These are phyloP conservation scores for Atkinsonella hypoxylon DNA, from an alignment of 2,329 filamentous ascomycete genomes.

Conservation along the genomic window DNA sequence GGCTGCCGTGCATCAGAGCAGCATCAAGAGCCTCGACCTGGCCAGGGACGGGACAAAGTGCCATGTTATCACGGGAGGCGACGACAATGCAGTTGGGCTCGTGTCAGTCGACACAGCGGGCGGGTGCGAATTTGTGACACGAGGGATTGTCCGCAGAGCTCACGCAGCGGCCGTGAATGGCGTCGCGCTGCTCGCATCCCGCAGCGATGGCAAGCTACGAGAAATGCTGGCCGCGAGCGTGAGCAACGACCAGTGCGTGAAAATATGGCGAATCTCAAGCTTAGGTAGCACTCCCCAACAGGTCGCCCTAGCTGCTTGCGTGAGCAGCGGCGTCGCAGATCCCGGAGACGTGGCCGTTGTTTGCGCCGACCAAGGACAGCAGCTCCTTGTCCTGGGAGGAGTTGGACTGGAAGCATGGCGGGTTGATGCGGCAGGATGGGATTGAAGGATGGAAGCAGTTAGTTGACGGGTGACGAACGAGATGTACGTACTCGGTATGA, in stretches of 20 bases:
- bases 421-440: neutral
- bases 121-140: conserved; percentile 12
- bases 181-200: conserved; percentile 23
- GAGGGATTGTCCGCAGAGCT: conserved; percentile 31
- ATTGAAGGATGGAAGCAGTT: neutral
- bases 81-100: conserved; percentile 70
- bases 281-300: conserved; percentile 10
- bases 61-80: conserved; percentile 65
- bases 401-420: conserved; percentile 36
- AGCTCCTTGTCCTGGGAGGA: conserved; percentile 28
- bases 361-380: conserved; percentile 2
- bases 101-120: conserved; percentile 20
- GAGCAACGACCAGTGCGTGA: conserved; percentile 51
- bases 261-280: conserved; percentile 35
- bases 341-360: conserved; percentile 38
- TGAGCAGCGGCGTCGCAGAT: conserved; percentile 49
- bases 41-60: conserved; percentile 18
- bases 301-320: conserved; percentile 33
- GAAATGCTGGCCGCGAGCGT: conserved; percentile 28
- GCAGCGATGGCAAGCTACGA: neutral
- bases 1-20: conserved; percentile 61
- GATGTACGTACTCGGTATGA: no score
- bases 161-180: conserved; percentile 65
- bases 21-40: conserved; percentile 56
- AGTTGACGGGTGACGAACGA: no score